These are phyloP conservation scores for Chrysoporthe deuterocubensis DNA, from an alignment of 2,329 filamentous ascomycete species.

Conservation along the genomic window DNA sequence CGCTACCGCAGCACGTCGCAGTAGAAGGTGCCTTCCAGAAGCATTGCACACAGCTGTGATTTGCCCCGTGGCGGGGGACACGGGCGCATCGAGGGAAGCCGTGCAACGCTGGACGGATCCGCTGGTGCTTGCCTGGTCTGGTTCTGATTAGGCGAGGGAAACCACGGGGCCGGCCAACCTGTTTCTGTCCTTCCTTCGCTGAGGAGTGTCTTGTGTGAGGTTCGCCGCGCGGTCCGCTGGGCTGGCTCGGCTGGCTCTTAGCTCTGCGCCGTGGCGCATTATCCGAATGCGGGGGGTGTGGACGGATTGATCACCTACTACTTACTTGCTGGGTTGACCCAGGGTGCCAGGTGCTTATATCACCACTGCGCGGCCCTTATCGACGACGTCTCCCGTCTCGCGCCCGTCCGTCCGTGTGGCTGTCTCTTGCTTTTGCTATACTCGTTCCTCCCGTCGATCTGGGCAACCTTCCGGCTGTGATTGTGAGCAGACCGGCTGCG, in stretches of 20 bases:
- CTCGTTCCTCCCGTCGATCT: neutral
- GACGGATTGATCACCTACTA: neutral
- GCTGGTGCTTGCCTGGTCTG: neutral
- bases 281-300: neutral
- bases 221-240: neutral
- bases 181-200: neutral
- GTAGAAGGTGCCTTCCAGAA: constrained; percentile 25
- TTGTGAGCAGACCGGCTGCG: neutral
- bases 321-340: neutral
- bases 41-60: constrained; percentile 12
- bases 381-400: constrained; percentile 4
- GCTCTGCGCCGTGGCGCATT: constrained; percentile 1
- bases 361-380: neutral
- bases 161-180: neutral
- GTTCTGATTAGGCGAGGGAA: constrained; percentile 6
- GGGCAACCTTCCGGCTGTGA: neutral
- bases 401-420: neutral
- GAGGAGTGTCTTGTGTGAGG: constrained; percentile 4
- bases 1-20: neutral
- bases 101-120: constrained; percentile 11
- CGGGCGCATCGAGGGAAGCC: neutral
- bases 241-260: neutral
- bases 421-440: neutral
- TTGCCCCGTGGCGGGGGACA: neutral
- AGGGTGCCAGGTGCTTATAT: neutral